Evolutionary conservation across 768 basidiomycete species (phyloP).

Genomic region (Lactarius tabidus): DNA sequence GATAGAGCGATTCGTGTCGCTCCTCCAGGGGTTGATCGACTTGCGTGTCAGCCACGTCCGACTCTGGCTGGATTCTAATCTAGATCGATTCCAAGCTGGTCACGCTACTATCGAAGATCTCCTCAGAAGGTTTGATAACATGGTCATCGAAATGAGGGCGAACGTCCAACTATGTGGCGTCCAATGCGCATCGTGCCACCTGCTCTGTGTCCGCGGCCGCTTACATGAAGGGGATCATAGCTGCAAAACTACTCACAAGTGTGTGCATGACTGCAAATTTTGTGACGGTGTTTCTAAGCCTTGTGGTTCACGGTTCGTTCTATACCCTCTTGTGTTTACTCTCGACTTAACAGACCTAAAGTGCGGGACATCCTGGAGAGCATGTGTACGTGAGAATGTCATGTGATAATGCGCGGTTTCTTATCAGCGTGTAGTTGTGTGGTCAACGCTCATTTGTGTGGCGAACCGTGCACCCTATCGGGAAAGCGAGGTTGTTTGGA

Average conservation of each 20-base stretch:
- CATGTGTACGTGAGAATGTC: constrained; percentile 43
- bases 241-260: constrained; percentile 49
- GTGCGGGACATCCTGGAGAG: constrained; percentile 55
- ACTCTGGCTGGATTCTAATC: constrained; percentile 49
- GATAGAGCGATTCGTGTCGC: constrained; percentile 36
- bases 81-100: constrained; percentile 42
- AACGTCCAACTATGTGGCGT: constrained; percentile 48
- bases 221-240: constrained; percentile 46
- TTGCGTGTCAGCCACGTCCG: constrained; percentile 45
- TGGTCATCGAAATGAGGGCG: constrained; percentile 43
- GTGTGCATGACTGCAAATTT: constrained; percentile 43
- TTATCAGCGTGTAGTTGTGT: constrained; percentile 41
- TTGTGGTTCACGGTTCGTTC: constrained; percentile 48
- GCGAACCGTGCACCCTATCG: constrained; percentile 43
- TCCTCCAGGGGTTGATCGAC: constrained; percentile 41
- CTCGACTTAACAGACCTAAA: constrained; percentile 25
- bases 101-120: constrained; percentile 46
- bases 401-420: background rate
- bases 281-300: constrained; percentile 33
- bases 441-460: constrained; percentile 50
- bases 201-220: constrained; percentile 45
- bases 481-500: constrained; percentile 49
- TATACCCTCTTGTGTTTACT: background rate
- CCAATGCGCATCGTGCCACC: constrained; percentile 45
- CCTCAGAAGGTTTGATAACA: constrained; percentile 40